Evolutionary conservation across 1,284 basidiomycete species (phyloP), one percentile per base, ranked within the genome.

Genomic region (Ganoderma meredithae): DNA sequence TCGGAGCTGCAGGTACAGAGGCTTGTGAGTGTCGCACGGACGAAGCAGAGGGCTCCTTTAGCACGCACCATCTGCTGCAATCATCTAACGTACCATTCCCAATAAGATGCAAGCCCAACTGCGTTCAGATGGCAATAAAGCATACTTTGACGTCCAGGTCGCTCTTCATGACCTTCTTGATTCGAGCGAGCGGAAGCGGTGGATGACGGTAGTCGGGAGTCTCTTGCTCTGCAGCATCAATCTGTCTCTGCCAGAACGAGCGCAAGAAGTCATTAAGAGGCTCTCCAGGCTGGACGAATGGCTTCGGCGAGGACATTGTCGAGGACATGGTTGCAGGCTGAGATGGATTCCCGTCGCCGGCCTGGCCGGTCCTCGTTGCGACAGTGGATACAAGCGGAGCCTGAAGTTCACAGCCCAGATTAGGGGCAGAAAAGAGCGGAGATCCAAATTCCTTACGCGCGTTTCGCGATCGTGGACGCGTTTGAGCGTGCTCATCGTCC

Each of bases 91-190:
- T 3, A 1, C 33, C 31, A 39, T 19, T n/a, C 1, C n/a, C 31
- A 19, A 31, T 58, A 19, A 58, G 55, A 58, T 39, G 27, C 15
- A 31, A 55, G 19, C 17, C 33, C 12, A 8, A 12, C 19, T 17
- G 1, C 47, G 61, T 17, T 39, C 63, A 19, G 12, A n/a, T n/a
- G 17, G n/a, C 63, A 43, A 33, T 62, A 49, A 40, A 17, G 79
- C 88, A 76, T 77, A 95, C 95, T 85, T 95, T 96, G 71, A 98
- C 95, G 75, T 97, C 95, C 27, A 95, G 95, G 83, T 98, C 96
- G 79, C 92, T 96, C 86, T 98, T 98, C 95, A 98, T 98, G 72
- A 98, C 96, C 80, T 98, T 97, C 84, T 98, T 98, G 75, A 98
- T 97, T 77, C 96, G 85, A 17, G 96, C 96, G 41, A 98, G 82